Percentiles rank a stretch among this genome's conserved stretches.
Evolutionary conservation across 139 green algal genomes (phyloP).

Genomic region (Spirogloea muscicola): DNA sequence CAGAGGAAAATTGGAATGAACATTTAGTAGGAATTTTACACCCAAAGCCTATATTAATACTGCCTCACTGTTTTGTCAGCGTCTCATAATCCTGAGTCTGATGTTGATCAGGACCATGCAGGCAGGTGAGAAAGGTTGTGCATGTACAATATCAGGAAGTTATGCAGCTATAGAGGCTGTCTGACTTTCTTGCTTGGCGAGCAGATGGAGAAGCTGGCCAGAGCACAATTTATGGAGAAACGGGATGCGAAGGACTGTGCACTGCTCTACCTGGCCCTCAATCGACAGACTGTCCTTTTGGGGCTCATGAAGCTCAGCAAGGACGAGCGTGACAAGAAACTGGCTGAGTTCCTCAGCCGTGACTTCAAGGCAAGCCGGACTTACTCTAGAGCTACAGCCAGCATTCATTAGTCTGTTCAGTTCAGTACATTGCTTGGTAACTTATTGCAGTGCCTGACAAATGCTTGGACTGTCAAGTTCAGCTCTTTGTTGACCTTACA

Average conservation of each 20-base stretch:
- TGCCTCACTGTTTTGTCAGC: not conserved
- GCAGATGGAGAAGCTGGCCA: conserved; percentile 68
- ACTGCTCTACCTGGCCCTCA: conserved; percentile 76
- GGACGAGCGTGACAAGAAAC: conserved; percentile 54
- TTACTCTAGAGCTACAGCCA: not conserved
- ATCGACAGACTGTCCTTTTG: conserved; percentile 49
- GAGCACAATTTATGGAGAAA: conserved; percentile 61
- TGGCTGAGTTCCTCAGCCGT: conserved; percentile 75
- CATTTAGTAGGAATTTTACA: not conserved
- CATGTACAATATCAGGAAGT: no score
- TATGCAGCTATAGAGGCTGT: not conserved
- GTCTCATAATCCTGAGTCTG: not conserved
- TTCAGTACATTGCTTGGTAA: not conserved
- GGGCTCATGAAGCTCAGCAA: conserved; percentile 46
- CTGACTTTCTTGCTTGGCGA: not conserved
- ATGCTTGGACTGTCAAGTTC: no score
- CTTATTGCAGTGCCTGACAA: not conserved
- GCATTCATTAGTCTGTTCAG: not conserved
- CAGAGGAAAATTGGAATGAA: not conserved
- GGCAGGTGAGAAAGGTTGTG: not conserved
- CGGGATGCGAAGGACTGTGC: conserved; percentile 73
- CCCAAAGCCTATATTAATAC: not conserved
- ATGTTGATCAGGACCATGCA: not conserved
- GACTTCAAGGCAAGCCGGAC: conserved; percentile 64
- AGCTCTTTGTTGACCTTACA: not conserved